Percentiles rank a stretch among this genome's conserved stretches.
Evolutionary conservation across 2,329 filamentous ascomycete species (phyloP).

Genomic region (Lecanosticta acicola): DNA sequence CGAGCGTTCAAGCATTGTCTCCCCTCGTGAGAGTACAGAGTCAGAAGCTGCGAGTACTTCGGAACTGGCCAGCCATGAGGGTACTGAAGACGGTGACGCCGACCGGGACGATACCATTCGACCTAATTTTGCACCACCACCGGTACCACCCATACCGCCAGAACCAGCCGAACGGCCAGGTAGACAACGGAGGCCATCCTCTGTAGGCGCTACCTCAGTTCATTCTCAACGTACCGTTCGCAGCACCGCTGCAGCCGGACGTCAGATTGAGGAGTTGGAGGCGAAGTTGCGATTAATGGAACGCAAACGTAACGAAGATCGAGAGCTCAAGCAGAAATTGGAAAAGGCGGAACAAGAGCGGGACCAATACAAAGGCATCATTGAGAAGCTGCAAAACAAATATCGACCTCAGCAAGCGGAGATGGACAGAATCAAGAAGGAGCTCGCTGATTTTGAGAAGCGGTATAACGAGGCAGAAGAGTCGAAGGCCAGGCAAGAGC

Average conservation of each 20-base stretch:
- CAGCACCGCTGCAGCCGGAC: constrained; percentile 48
- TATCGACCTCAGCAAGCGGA: constrained; percentile 81
- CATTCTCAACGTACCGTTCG: constrained; percentile 33
- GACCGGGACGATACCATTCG: constrained; percentile 11
- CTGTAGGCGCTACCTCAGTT: constrained; percentile 27
- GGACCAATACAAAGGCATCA: constrained; percentile 74
- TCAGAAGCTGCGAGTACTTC: constrained; percentile 16
- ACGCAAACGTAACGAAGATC: constrained; percentile 77
- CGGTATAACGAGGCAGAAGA: constrained; percentile 65
- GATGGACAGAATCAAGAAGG: constrained; percentile 66
- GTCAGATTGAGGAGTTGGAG: constrained; percentile 81
- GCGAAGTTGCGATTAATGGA: constrained; percentile 82
- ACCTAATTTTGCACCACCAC: constrained; percentile 29
- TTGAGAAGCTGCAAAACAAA: constrained; percentile 85
- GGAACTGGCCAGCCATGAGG: constrained; percentile 17
- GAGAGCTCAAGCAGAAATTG: constrained; percentile 73
- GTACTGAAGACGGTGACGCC: constrained; percentile 8
- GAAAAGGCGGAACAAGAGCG: constrained; percentile 70
- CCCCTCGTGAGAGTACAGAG: constrained; percentile 3
- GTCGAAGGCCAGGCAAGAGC: constrained; percentile 77
- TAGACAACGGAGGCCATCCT: constrained; percentile 30
- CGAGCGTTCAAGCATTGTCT: constrained; percentile 11
- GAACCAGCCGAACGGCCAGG: constrained; percentile 17
- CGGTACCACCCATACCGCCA: constrained; percentile 24
- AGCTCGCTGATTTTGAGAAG: constrained; percentile 68